Percentiles rank a stretch among this genome's conserved stretches.
Conservation (phyloP, 768 basidiomycete species). For the Crassisporium funariophilum region DNA sequence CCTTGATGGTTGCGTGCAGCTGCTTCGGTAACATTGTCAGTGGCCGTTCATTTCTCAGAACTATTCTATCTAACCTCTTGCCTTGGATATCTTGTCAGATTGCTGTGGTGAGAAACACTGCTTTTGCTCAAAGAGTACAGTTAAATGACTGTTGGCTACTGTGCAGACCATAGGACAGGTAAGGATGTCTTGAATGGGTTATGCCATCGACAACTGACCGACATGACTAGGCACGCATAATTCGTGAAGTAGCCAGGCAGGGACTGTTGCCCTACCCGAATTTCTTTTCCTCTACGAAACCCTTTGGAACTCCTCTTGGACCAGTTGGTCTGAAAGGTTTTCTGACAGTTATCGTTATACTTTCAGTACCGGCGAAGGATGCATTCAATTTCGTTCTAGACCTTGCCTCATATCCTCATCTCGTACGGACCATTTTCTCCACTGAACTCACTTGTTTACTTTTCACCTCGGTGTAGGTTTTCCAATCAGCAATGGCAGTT, state of each 20-base stretch:
- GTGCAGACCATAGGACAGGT: slow-evolving; percentile 32
- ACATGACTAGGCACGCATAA: slow-evolving; percentile 40
- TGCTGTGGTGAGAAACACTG: slow-evolving; percentile 26
- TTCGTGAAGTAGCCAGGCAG: slow-evolving; percentile 55
- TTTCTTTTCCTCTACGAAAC: slow-evolving; percentile 49
- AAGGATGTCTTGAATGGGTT: background rate
- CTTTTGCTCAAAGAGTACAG: background rate
- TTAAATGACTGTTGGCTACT: background rate
- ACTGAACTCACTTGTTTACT: slow-evolving; percentile 20
- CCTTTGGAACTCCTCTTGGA: slow-evolving; percentile 50
- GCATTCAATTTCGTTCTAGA: slow-evolving; percentile 42
- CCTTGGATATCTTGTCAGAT: slow-evolving; percentile 19
- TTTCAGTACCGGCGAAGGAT: slow-evolving; percentile 38
- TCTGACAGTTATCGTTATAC: slow-evolving; percentile 43
- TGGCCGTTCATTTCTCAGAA: background rate
- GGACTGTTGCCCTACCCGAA: slow-evolving; percentile 50
- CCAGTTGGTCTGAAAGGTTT: slow-evolving; percentile 42
- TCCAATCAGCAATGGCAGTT: slow-evolving; percentile 29
- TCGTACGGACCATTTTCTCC: slow-evolving; percentile 27
- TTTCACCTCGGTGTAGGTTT: slow-evolving; percentile 24
- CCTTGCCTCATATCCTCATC: slow-evolving; percentile 39
- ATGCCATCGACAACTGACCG: background rate
- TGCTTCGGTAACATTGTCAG: slow-evolving; percentile 41
- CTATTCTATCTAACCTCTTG: background rate
- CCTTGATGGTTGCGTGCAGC: slow-evolving; percentile 33